phyloP scores from a whole-genome alignment of 2,329 filamentous ascomycete genomes.

The Ilyonectria destructans region DNA sequence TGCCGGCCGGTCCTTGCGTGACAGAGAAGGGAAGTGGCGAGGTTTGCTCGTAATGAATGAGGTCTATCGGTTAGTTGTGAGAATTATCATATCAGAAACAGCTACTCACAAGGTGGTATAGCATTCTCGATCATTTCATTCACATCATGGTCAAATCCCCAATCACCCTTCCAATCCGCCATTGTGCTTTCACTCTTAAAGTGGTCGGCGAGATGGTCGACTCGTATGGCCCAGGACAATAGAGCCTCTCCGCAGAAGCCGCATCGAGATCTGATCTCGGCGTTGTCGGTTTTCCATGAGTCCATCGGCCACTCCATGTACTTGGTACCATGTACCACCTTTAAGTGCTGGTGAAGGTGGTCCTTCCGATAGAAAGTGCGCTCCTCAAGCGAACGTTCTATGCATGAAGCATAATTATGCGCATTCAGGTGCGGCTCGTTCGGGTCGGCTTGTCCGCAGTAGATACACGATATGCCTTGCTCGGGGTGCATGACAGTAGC shows the following conservation, averaged over 20 bases:
- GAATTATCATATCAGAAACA: too few relatives aligned
- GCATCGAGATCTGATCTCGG: slow-evolving; percentile 58
- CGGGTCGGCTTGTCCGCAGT: slow-evolving; percentile 55
- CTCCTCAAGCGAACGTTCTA: slow-evolving; percentile 53
- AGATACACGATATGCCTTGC: slow-evolving; percentile 60
- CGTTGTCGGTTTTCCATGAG: slow-evolving; percentile 55
- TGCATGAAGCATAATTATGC: slow-evolving; percentile 63
- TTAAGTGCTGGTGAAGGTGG: slow-evolving; percentile 61
- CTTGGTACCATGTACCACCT: slow-evolving; percentile 60
- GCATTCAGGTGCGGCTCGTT: slow-evolving; percentile 52
- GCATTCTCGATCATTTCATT: slow-evolving; percentile 58
- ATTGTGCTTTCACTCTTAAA: slow-evolving; percentile 60
- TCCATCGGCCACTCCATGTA: slow-evolving; percentile 62
- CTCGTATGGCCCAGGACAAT: slow-evolving; percentile 56
- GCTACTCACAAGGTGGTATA: slow-evolving; percentile 58
- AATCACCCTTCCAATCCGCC: slow-evolving; percentile 62
- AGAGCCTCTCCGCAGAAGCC: slow-evolving; percentile 59
- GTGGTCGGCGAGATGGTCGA: slow-evolving; percentile 60
- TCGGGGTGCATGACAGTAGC: slow-evolving; percentile 57
- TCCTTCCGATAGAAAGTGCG: slow-evolving; percentile 63
- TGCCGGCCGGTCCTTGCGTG: too few relatives aligned
- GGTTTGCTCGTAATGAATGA: too few relatives aligned
- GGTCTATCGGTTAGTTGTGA: too few relatives aligned
- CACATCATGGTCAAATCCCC: slow-evolving; percentile 58
- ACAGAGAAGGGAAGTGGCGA: too few relatives aligned